Percentiles rank a stretch among this genome's conserved stretches.
Conservation (phyloP, 1,139 yeast species). For the Kurtzmaniella natalensis region DNA sequence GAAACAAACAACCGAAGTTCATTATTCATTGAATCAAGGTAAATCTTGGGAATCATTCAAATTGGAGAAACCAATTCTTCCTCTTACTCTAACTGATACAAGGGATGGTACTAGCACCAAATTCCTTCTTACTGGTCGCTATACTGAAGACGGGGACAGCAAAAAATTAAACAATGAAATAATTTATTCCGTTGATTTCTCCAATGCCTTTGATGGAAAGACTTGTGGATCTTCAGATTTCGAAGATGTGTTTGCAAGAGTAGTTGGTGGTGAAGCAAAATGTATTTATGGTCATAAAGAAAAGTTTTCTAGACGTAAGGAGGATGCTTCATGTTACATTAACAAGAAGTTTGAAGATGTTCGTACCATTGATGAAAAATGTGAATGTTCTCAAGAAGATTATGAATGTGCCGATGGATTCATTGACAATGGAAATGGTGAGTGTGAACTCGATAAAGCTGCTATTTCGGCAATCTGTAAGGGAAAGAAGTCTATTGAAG, state of each 20-base stretch:
- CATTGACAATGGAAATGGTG: conserved; percentile 32
- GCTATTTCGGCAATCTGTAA: conserved; percentile 25
- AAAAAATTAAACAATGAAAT: conserved; percentile 15
- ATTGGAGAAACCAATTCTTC: conserved; percentile 46
- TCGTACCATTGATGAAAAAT: conserved; percentile 49
- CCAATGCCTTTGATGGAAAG: conserved; percentile 49
- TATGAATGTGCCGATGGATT: conserved; percentile 74
- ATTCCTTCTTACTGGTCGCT: conserved; percentile 43
- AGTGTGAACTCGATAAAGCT: conserved; percentile 52
- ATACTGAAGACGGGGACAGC: no score
- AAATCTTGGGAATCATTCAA: conserved; percentile 51
- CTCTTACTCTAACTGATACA: conserved; percentile 50
- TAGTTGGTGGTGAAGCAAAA: conserved; percentile 46
- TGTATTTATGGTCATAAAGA: conserved; percentile 78
- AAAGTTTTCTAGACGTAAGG: conserved; percentile 63
- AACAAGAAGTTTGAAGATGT: conserved; percentile 58
- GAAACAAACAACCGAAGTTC: conserved; percentile 24
- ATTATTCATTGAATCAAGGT: conserved; percentile 76
- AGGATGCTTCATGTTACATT: conserved; percentile 64
- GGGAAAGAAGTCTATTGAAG: conserved; percentile 15
- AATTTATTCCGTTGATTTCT: conserved; percentile 56
- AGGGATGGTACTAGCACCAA: conserved; percentile 71
- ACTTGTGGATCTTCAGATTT: conserved; percentile 54
- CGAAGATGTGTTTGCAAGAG: conserved; percentile 66
- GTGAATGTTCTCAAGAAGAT: conserved; percentile 63